Evolutionary conservation across 2,329 filamentous ascomycete species (phyloP).

Genomic region (Aspergillus pseudoterreus): DNA sequence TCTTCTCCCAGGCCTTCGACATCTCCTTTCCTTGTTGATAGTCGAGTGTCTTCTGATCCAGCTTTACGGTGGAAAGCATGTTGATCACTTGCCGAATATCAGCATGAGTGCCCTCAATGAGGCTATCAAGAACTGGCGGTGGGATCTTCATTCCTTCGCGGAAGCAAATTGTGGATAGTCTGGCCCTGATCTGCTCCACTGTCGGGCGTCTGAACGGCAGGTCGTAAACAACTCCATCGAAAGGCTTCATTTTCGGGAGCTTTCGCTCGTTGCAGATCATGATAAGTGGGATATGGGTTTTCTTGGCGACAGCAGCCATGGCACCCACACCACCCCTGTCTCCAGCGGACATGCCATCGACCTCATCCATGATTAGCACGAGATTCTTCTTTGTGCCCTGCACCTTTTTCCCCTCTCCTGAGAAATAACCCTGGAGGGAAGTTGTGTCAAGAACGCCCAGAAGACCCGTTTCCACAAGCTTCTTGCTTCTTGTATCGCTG

Average conservation of each 20-base stretch:
- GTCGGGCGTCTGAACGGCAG: constrained; percentile 85
- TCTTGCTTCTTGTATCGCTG: constrained; percentile 93
- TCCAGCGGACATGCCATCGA: constrained; percentile 97
- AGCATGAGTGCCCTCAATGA: constrained; percentile 92
- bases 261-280: constrained; percentile 95
- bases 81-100: constrained; percentile 98
- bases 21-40: constrained; percentile 87
- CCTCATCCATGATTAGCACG: constrained; percentile 97
- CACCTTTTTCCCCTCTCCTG: constrained; percentile 74
- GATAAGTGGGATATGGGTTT: constrained; percentile 90
- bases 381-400: constrained; percentile 85
- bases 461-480: constrained; percentile 84
- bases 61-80: constrained; percentile 91
- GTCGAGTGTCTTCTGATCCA: constrained; percentile 75
- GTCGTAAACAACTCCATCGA: constrained; percentile 81
- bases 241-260: constrained; percentile 96
- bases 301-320: constrained; percentile 89
- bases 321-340: constrained; percentile 94
- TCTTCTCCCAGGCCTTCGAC: constrained; percentile 98
- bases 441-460: constrained; percentile 90
- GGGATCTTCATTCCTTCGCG: constrained; percentile 86
- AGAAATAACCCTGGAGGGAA: constrained; percentile 86
- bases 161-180: constrained; percentile 93
- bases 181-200: constrained; percentile 82
- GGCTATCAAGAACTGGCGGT: constrained; percentile 76